A percentile compares a stretch with the other conserved stretches of the same genome.
phyloP scores from a whole-genome alignment of 2,329 filamentous ascomycete genomes.

The Fusarium pseudonygamai region DNA sequence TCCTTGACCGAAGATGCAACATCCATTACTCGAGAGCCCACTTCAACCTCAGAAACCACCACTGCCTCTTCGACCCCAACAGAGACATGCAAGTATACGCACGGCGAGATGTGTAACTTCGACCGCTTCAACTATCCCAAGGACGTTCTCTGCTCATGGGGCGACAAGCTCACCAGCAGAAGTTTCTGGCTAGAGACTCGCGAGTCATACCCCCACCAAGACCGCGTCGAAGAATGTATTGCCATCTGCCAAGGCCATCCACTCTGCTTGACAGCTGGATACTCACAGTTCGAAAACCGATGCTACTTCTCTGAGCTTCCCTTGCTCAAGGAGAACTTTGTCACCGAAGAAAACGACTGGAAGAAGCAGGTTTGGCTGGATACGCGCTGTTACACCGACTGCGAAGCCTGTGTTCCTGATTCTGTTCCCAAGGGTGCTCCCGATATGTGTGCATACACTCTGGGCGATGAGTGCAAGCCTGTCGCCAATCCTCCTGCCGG shows the following conservation, averaged over 20 bases:
- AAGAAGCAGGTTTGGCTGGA: neutral
- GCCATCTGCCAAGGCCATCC: conserved; percentile 3
- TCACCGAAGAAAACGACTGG: neutral
- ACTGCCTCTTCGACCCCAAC: neutral
- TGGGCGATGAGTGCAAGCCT: neutral
- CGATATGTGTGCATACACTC: neutral
- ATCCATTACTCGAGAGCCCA: neutral
- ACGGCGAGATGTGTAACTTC: conserved; percentile 3
- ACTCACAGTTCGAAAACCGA: neutral
- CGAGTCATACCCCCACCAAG: neutral
- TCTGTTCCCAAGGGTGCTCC: neutral
- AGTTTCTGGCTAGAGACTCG: neutral
- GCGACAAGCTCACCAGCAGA: neutral
- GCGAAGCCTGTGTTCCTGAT: neutral
- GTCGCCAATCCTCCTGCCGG: neutral
- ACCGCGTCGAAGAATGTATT: neutral
- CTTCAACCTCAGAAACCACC: neutral
- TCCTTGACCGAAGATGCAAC: neutral
- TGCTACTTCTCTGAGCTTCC: neutral
- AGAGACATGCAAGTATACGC: neutral
- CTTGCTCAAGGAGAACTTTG: neutral
- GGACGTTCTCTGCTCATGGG: neutral
- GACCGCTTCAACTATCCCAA: neutral
- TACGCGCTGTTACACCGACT: neutral
- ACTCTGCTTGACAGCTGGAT: neutral